Base-by-base conservation (phyloP, 805 yeast genomes). In the Teunomyces stri region DNA sequence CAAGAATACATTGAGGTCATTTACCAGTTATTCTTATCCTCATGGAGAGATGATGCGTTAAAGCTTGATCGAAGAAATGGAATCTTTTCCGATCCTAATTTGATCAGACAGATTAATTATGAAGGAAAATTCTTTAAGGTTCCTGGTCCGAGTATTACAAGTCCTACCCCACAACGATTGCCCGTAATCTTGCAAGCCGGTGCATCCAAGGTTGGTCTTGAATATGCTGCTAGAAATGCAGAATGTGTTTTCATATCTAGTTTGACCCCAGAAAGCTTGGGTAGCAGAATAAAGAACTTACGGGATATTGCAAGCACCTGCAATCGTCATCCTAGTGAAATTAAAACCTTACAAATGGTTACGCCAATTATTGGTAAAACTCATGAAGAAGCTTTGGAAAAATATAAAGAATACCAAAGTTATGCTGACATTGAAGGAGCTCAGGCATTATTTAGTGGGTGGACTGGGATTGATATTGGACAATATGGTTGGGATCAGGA, bases 101-200 rank as follows among this genome's bases (percentile, higher is more conserved):
- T 22, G 28, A 43, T 43, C 5, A 13, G 45, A 22, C 41, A 43
- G 18, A 43, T 43, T 13, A 34, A 35, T 37, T 43, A 21, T 37
- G 41, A 43, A 16, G 45, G 45, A 6, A 34, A 18, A 21, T 43
- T 20, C 41, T 43, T 33, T 27, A 43, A 13, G 6, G 45, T 43
- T 9, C 45, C 45, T 6, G 45, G 45, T 13, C 45, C 45, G 3
- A 34, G 38, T 10, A 43, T 43, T 11, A 43, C 40, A 11, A 37
- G 37, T 27, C 45, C 45, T 16, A 34, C 34, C 7, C 45, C 45
- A 6, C 45, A 43, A 31, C 35, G 45, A 28, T 16, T 43, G 34
- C 45, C 45, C 6, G 45, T 43, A 12, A 43, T 43, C n/a, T 16
- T 43, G 16, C 45, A 43, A 35, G 45, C 45, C 3, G 45, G 45